Conservation (phyloP, 306 rosid genomes). For the Canavalia gladiata region DNA sequence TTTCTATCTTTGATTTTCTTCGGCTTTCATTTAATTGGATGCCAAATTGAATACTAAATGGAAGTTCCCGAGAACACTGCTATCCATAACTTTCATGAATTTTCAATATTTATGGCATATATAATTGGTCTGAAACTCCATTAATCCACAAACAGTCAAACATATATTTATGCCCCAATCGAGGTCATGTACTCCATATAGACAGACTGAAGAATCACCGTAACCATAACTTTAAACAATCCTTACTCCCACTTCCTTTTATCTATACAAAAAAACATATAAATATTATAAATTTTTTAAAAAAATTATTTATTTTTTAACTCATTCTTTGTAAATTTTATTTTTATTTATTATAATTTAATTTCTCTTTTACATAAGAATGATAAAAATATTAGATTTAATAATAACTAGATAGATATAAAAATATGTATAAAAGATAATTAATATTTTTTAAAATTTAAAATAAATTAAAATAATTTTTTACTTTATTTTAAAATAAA, state of each 20-base stretch:
- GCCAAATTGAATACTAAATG: conserved; percentile 1
- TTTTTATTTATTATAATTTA: not conserved
- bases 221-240: not conserved
- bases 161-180: not conserved
- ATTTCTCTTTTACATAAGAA: not conserved
- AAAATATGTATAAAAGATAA: too few relatives aligned
- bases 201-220: not conserved
- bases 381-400: not conserved
- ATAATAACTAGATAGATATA: too few relatives aligned
- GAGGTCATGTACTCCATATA: not conserved
- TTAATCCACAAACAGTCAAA: not conserved
- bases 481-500: too few relatives aligned
- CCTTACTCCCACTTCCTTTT: not conserved
- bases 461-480: too few relatives aligned
- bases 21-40: conserved; percentile 34
- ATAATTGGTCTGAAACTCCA: not conserved
- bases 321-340: not conserved
- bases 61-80: conserved; percentile 32
- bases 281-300: too few relatives aligned
- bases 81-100: conserved; percentile 10
- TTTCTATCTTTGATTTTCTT: not conserved
- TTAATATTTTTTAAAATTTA: too few relatives aligned
- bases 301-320: too few relatives aligned
- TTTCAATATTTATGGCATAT: not conserved
- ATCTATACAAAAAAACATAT: too few relatives aligned